Evolutionary conservation across 257 asterid genomes (phyloP).

Genomic region (Solanum chaucha): DNA sequence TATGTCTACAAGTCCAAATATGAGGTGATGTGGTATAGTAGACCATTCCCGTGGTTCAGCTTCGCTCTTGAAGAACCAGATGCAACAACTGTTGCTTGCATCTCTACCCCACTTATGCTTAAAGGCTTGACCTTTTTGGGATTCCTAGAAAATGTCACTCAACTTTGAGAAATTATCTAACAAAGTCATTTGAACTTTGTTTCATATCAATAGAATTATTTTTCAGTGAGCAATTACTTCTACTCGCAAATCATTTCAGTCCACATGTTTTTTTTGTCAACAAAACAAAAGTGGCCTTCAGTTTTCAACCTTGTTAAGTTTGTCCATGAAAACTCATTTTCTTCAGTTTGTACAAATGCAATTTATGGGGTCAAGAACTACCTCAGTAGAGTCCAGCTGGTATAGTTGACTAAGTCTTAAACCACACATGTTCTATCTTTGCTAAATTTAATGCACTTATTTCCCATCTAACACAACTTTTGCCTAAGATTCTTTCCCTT

Average conservation of each 20-base stretch:
- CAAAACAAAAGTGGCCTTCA: neutral
- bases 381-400: neutral
- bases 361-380: neutral
- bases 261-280: slow-evolving; percentile 7
- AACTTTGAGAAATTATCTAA: neutral
- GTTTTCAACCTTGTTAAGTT: neutral
- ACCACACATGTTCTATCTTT: neutral
- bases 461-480: neutral
- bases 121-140: no score
- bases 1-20: no score
- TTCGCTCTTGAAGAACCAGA: no score
- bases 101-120: no score
- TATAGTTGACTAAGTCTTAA: neutral
- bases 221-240: neutral
- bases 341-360: neutral
- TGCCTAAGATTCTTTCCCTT: neutral
- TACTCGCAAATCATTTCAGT: neutral
- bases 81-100: no score
- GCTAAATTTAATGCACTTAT: neutral
- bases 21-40: no score
- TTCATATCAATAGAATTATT: neutral
- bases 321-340: neutral
- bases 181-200: neutral
- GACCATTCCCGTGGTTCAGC: no score
- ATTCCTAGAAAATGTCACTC: no score